Percentiles rank a stretch among this genome's conserved stretches.
Conservation (phyloP, 495 filamentous ascomycete genomes). For the Gamarada debralockiae region DNA sequence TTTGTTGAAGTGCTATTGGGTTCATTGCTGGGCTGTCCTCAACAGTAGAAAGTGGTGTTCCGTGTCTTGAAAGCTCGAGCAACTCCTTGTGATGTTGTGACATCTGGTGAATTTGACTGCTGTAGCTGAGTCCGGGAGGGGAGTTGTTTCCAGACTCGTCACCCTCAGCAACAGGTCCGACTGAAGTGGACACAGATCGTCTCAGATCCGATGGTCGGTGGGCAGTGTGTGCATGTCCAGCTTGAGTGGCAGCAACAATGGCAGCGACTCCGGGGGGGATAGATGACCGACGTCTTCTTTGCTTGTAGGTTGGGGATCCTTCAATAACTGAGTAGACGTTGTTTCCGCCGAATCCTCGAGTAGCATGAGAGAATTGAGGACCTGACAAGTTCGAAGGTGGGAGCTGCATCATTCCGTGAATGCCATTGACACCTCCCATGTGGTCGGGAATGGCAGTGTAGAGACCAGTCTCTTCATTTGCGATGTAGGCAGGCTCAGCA, state of each 20-base stretch:
- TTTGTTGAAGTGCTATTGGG: slow-evolving; percentile 51
- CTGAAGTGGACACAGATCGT: slow-evolving; percentile 85
- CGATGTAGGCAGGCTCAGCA: slow-evolving; percentile 91
- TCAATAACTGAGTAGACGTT: slow-evolving; percentile 95
- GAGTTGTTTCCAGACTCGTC: slow-evolving; percentile 69
- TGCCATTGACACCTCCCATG: slow-evolving; percentile 46
- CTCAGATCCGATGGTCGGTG: slow-evolving; percentile 82
- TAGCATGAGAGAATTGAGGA: slow-evolving; percentile 61
- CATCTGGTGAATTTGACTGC: slow-evolving; percentile 53
- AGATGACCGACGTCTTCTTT: slow-evolving; percentile 87
- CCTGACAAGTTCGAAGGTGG: slow-evolving; percentile 81
- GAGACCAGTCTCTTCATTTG: slow-evolving; percentile 92
- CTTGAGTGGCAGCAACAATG: slow-evolving; percentile 55
- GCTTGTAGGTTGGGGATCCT: slow-evolving; percentile 98
- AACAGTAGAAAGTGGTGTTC: slow-evolving; percentile 77
- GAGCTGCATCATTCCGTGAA: slow-evolving; percentile 85
- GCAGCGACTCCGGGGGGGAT: slow-evolving; percentile 71
- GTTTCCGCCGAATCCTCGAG: slow-evolving; percentile 62
- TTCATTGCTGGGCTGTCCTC: slow-evolving; percentile 74
- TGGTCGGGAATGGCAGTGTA: slow-evolving; percentile 93
- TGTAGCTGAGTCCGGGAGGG: slow-evolving; percentile 64
- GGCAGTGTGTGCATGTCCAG: slow-evolving; percentile 34
- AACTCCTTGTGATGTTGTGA: slow-evolving; percentile 71
- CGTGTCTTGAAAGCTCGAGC: slow-evolving; percentile 80
- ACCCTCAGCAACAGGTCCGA: slow-evolving; percentile 75